phyloP scores from a whole-genome alignment of 106 monocot genomes.

The Iris macrosiphon region DNA sequence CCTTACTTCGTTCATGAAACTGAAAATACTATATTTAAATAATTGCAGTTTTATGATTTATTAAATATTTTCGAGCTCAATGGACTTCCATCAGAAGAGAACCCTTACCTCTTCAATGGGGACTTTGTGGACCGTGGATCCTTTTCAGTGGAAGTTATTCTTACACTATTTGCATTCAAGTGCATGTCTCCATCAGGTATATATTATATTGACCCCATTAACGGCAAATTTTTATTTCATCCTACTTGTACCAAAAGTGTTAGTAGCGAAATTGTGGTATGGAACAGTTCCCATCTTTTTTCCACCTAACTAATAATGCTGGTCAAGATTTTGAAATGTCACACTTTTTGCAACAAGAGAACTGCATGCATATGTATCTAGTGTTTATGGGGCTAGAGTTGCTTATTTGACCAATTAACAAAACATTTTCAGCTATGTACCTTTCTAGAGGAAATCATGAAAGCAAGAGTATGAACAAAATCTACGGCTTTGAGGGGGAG shows the following conservation, averaged over 20 bases:
- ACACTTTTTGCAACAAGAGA: no score
- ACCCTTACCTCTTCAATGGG: conserved; percentile 99
- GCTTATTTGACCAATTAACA: no score
- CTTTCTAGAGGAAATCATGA: conserved; percentile 96
- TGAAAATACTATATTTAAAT: conserved; percentile 7
- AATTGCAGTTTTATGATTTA: conserved; percentile 87
- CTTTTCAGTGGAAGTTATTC: conserved; percentile 95
- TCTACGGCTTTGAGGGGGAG: conserved; percentile 99
- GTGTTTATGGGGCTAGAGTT: no score
- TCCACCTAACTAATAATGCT: no score
- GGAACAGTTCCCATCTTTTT: no score
- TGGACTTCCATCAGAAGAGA: conserved; percentile 93
- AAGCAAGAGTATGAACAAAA: conserved; percentile 98
- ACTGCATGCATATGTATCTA: no score
- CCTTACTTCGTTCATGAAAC: no score
- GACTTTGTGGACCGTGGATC: conserved; percentile 98
- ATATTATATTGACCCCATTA: no score
- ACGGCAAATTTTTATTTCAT: no score
- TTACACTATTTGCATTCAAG: conserved; percentile 92
- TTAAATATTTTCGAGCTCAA: conserved; percentile 96
- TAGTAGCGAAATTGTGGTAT: no score
- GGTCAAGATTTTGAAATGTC: no score
- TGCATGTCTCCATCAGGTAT: conserved; percentile 94
- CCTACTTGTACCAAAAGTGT: no score
- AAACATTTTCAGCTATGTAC: conserved; percentile 60